phyloP scores from a whole-genome alignment of 2,329 filamentous ascomycete species.

The Drechslerella dactyloides region DNA sequence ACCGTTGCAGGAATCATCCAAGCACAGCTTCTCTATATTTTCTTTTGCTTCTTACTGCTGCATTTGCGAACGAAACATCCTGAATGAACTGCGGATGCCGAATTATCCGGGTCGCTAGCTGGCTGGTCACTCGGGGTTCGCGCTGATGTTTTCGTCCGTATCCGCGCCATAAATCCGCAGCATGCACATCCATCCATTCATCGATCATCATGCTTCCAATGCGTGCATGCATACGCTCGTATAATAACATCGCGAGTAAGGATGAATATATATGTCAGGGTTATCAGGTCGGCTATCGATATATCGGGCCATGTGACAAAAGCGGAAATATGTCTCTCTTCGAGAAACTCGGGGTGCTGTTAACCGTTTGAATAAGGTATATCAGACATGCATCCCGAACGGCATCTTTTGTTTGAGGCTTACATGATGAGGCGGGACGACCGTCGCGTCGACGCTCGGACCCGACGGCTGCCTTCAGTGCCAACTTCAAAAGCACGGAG shows the following conservation, averaged over 20 bases:
- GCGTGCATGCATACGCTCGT: too few relatives aligned
- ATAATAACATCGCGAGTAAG: too few relatives aligned
- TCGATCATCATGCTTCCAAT: too few relatives aligned
- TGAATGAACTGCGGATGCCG: neutral
- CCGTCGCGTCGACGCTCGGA: neutral
- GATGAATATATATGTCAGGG: neutral
- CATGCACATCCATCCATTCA: neutral
- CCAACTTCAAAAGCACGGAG: neutral
- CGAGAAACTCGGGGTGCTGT: neutral
- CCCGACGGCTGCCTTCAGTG: neutral
- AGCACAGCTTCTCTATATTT: neutral
- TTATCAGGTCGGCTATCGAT: neutral
- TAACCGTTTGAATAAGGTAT: too few relatives aligned
- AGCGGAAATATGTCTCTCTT: slow-evolving; percentile 4
- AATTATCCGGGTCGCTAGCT: slow-evolving; percentile 2
- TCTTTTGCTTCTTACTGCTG: neutral
- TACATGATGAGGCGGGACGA: neutral
- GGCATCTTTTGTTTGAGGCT: neutral
- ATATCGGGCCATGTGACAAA: neutral
- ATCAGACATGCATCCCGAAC: too few relatives aligned
- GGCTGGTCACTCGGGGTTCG: neutral
- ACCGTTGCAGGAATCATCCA: too few relatives aligned
- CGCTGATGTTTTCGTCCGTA: neutral
- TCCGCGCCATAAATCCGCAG: neutral
- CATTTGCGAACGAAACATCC: neutral